Evolutionary conservation across 139 green algal species (phyloP).

Genomic region (Auxenochlorella pyrenoidosa): DNA sequence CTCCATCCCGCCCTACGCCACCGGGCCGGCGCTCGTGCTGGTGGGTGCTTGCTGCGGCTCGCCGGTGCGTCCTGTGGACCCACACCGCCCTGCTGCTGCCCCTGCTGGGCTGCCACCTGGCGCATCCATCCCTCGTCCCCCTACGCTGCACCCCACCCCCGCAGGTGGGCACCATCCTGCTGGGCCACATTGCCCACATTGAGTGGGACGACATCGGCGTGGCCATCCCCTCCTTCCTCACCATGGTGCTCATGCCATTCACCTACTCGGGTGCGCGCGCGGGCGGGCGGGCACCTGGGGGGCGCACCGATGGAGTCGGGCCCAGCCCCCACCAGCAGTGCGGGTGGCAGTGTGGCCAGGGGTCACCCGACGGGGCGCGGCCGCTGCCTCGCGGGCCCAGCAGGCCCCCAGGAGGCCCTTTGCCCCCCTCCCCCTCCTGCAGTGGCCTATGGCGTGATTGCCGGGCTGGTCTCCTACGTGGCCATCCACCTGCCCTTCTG

Average conservation of each 20-base stretch:
- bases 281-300: not conserved
- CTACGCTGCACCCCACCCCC: not conserved
- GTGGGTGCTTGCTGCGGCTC: constrained; percentile 44
- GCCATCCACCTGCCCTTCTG: constrained; percentile 58
- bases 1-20: constrained; percentile 86
- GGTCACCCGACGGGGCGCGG: no score
- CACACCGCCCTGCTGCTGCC: not conserved
- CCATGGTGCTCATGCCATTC: constrained; percentile 82
- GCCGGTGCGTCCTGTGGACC: not conserved
- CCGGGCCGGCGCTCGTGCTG: constrained; percentile 83
- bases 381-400: no score
- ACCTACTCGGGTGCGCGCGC: constrained; percentile 60
- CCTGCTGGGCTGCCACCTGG: not conserved
- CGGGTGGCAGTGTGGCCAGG: no score
- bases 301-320: not conserved
- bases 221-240: constrained; percentile 82
- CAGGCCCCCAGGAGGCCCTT: no score
- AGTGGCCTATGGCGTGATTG: constrained; percentile 71
- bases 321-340: no score
- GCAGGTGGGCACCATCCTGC: constrained; percentile 54
- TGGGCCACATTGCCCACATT: constrained; percentile 59
- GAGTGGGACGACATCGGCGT: constrained; percentile 64
- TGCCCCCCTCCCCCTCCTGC: not conserved
- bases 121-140: no score
- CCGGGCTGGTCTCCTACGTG: constrained; percentile 62